Conservation (phyloP, 164 flowering plant genomes). For the Stephania japonica region DNA sequence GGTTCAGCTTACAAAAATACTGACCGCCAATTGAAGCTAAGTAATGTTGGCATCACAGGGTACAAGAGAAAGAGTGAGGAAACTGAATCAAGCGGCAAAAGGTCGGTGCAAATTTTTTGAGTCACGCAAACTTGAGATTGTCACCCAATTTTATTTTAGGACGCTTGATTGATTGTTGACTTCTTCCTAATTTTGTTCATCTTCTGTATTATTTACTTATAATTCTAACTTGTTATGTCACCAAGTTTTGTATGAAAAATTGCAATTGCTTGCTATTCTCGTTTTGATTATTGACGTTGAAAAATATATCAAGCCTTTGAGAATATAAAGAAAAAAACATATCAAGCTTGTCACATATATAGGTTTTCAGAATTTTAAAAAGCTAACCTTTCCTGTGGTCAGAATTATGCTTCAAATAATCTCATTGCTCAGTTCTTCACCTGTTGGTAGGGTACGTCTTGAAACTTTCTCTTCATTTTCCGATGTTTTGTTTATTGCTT, state of each 20-base stretch:
- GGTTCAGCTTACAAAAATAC: conserved; percentile 27
- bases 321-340: too few relatives aligned
- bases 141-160: conserved; percentile 32
- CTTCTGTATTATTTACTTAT: neutral
- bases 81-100: conserved; percentile 75
- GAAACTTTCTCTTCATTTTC: neutral
- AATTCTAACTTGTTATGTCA: neutral
- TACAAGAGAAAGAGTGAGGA: conserved; percentile 72
- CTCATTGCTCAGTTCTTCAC: neutral
- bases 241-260: neutral
- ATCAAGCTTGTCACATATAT: too few relatives aligned
- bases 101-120: conserved; percentile 88
- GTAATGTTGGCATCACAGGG: conserved; percentile 58
- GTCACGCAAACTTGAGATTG: conserved; percentile 76
- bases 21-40: conserved; percentile 49
- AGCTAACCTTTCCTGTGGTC: neutral
- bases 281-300: neutral
- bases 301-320: neutral
- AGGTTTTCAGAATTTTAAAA: neutral
- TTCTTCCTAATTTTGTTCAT: neutral
- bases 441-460: neutral
- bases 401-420: neutral
- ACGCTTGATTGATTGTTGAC: neutral
- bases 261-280: neutral
- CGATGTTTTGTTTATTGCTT: too few relatives aligned